These are phyloP conservation scores for Marchantia polymorpha DNA, from an alignment of 225 moss, liverwort and hornwort species.

Conservation along the genomic window DNA sequence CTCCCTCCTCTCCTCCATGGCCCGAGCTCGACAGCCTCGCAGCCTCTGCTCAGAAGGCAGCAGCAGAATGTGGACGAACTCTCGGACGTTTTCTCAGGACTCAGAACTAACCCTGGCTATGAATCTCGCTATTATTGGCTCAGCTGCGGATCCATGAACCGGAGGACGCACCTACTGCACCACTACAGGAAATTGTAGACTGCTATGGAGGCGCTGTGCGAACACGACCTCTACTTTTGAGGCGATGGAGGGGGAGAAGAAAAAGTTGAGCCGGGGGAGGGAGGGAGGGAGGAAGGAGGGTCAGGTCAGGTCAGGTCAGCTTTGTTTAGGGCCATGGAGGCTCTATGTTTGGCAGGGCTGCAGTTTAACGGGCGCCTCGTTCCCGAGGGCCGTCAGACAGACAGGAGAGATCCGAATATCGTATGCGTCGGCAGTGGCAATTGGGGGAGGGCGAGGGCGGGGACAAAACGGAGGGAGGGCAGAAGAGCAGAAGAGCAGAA, in stretches of 20 bases:
- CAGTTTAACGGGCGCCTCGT: neutral
- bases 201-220: too few relatives aligned
- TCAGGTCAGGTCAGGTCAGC: neutral
- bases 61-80: too few relatives aligned
- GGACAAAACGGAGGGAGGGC: neutral
- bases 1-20: neutral
- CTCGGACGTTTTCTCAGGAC: neutral
- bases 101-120: neutral
- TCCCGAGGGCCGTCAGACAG: too few relatives aligned
- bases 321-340: neutral
- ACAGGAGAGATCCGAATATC: conserved; percentile 8
- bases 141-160: too few relatives aligned
- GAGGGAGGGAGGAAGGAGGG: neutral
- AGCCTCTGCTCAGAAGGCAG: neutral
- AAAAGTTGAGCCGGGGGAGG: neutral
- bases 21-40: neutral
- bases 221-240: too few relatives aligned
- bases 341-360: neutral
- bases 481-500: neutral
- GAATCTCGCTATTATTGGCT: neutral
- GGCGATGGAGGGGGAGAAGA: neutral
- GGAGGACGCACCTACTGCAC: too few relatives aligned
- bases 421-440: neutral
- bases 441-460: neutral
- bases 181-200: too few relatives aligned